These are phyloP conservation scores for Tylopilus subfusipes DNA, from an alignment of 768 basidiomycete genomes.

Conservation along the genomic window DNA sequence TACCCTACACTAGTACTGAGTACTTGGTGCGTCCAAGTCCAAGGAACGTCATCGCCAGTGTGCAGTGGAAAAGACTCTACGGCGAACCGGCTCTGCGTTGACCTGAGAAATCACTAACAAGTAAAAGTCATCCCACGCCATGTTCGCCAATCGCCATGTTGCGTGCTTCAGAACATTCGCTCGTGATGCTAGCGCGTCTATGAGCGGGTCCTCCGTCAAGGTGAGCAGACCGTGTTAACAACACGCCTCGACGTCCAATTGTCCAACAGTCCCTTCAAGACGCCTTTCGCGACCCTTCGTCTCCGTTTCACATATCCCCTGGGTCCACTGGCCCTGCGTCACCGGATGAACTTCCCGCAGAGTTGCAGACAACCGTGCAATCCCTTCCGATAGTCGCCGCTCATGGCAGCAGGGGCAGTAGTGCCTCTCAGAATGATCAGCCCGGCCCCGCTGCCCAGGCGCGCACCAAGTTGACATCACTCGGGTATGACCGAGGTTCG, in stretches of 20 bases:
- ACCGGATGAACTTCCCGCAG: conserved; percentile 41
- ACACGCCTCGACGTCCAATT: background rate
- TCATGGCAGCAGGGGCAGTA: background rate
- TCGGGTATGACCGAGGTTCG: conserved; percentile 60
- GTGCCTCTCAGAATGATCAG: background rate
- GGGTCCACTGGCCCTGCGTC: conserved; percentile 58
- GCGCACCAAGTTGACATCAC: conserved; percentile 37
- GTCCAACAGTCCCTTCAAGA: conserved; percentile 53
- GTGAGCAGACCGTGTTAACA: background rate
- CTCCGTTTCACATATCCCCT: conserved; percentile 62
- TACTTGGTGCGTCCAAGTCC: no score
- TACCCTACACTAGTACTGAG: no score
- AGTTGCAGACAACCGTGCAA: background rate
- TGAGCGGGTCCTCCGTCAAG: conserved; percentile 29
- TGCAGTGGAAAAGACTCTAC: no score
- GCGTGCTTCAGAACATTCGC: background rate
- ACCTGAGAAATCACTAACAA: no score
- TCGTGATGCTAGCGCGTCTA: conserved; percentile 4
- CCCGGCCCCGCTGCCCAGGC: conserved; percentile 35
- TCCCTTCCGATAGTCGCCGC: conserved; percentile 3
- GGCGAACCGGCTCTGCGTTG: no score
- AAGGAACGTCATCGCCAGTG: no score
- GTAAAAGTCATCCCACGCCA: background rate
- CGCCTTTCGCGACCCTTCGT: conserved; percentile 58
- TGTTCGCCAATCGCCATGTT: background rate